Evolutionary conservation across 2,329 filamentous ascomycete species (phyloP).

Genomic region (Cladophialophora exuberans): DNA sequence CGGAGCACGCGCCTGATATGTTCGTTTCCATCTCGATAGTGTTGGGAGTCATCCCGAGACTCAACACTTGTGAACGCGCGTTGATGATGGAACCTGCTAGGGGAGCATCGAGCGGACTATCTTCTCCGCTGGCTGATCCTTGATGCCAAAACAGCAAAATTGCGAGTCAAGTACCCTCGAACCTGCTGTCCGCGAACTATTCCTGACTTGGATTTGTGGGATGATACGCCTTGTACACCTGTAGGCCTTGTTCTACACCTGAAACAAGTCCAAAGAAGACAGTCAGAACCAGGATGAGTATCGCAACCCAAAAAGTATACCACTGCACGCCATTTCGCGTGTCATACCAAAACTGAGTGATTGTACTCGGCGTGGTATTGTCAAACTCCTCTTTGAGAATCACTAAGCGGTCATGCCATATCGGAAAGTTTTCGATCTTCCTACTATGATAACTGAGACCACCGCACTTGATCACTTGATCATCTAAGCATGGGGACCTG

Average conservation of each 20-base stretch:
- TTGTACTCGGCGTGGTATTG: conserved; percentile 40
- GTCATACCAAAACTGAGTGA: conserved; percentile 43
- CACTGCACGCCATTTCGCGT: conserved; percentile 39
- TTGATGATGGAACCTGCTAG: no score
- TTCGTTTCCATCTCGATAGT: background rate
- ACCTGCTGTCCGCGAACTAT: background rate
- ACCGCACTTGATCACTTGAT: conserved; percentile 34
- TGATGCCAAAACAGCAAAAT: background rate
- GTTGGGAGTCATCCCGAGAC: no score
- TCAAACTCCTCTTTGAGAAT: conserved; percentile 49
- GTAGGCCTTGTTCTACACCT: conserved; percentile 46
- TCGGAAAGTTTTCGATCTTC: conserved; percentile 40
- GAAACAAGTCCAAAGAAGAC: conserved; percentile 38
- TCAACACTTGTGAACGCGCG: no score
- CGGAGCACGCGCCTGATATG: background rate
- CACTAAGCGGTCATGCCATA: conserved; percentile 50
- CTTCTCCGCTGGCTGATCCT: background rate
- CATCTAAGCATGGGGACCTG: conserved; percentile 35
- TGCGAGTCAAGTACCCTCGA: background rate
- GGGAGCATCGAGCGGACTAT: no score
- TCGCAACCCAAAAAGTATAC: conserved; percentile 49
- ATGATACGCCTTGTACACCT: conserved; percentile 42
- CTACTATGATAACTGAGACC: conserved; percentile 36
- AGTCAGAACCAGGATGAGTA: conserved; percentile 41
- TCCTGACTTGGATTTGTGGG: conserved; percentile 6